Evolutionary conservation across 2,329 filamentous ascomycete species (phyloP), one percentile per base, ranked within the genome.

Genomic region (Penicillium psychrosexuale): DNA sequence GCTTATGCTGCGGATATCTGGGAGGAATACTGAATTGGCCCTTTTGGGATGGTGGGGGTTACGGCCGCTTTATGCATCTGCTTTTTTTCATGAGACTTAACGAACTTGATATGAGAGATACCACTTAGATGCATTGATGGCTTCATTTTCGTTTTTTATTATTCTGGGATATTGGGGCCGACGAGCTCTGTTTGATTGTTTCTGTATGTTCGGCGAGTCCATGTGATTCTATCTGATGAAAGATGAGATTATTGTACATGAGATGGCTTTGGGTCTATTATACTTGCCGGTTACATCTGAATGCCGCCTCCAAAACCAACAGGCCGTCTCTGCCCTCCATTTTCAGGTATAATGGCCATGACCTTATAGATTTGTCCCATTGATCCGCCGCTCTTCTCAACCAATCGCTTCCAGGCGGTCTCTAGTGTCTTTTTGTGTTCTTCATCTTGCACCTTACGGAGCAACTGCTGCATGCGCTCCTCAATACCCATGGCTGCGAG

Each of bases 331-430:
- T 78, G 81, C 1, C 88, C 87, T 34, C 80, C 82, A 60, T 89
- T 90, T 72, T 92, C 88, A 0, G 94, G 94, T 66, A 97, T 70
- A 65, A 99, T 90, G 12, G 92, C 90, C 81, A 99, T 81, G 24
- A 85, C 92, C 76, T 97, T 97, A 72, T 99, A 99, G 22, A 96
- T 78, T 76, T 87, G 92, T 0, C 94, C 94, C 94, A 99, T 99
- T 0, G 91, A 93, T 48, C 84, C 85, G 1, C 86, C 88, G 0
- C 89, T 87, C 39, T 85, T 80, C 71, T 96, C 92, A n/a, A 97
- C 84, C 48, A 99, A 77, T 58, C 94, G 80, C 75, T 84, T 87
- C 84, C 91, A 95, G 0, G 88, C 87, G 59, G 79, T 83, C 61
- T 91, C 85, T 31, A 97, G 79, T 48, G 84, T 83, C 61, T 78